Base-by-base conservation (phyloP, 2,329 filamentous ascomycete genomes). In the Aspergillus sp. region DNA sequence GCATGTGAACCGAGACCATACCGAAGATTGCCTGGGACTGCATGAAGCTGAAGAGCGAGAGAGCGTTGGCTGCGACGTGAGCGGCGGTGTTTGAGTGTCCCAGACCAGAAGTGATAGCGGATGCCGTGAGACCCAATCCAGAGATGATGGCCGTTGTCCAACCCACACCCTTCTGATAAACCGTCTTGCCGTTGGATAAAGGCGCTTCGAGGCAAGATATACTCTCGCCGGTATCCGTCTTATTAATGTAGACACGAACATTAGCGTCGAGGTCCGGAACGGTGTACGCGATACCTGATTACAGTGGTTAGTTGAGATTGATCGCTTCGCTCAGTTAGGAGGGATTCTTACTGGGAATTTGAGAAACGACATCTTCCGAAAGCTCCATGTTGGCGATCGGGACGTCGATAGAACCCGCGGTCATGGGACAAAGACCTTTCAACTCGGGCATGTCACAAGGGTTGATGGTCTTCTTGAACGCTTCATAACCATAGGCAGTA, bases 41-140 rank as follows among this genome's bases (percentile, higher is more conserved):
- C 77, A 96, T 95, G 69, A 93, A 96, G 48, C 86, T 82, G 63
- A 95, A 95, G 28, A 97, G 82, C n/a, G 90, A 93, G 50, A 96
- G 78, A 4, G 91, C 89, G 61, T 95, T 95, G 43, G 90, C 86
- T 43, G 91, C 91, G 51, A 97, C 88, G 68, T 97, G 91, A 40
- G 91, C 90, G 37, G 91, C 90, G 5, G 91, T 91, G 65, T 96
- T 96, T 39, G 88, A 88, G 67, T 96, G 90, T 8, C 91, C 91
- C 5, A 96, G 74, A 29, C 90, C 90, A 27, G 90, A 95, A 28
- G 91, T 87, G 51, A 96, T 79, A 49, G 89, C 91, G 35, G 91
- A 95, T 7, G 89, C 85, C 39, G 89, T 75, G 37, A 96, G 76
- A 54, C 87, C 89, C 37, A 95, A 71, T 48, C 88, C 89, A 51